These are phyloP conservation scores for Trichoderma sp. DNA, from an alignment of 2,329 filamentous ascomycete species.

Conservation along the genomic window DNA sequence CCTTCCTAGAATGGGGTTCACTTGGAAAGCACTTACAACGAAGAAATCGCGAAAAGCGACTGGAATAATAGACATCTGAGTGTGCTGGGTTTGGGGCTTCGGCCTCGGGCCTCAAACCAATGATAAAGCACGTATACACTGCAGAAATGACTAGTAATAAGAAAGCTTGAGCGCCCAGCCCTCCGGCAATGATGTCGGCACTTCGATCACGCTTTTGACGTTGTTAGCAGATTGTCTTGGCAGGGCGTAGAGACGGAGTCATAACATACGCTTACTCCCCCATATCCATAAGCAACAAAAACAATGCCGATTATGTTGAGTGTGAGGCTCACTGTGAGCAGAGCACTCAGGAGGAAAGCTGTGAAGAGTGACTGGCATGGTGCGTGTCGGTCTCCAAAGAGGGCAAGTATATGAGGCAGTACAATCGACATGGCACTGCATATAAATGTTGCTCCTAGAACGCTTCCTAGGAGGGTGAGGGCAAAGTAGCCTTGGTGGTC, in stretches of 20 bases:
- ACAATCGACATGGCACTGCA: slow-evolving; percentile 49
- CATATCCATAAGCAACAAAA: slow-evolving; percentile 44
- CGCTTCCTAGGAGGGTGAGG: slow-evolving; percentile 52
- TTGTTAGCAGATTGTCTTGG: slow-evolving; percentile 28
- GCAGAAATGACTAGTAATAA: slow-evolving; percentile 47
- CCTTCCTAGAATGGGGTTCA: neutral
- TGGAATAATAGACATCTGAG: slow-evolving; percentile 47
- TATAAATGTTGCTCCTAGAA: slow-evolving; percentile 53
- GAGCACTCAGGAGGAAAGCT: slow-evolving; percentile 41
- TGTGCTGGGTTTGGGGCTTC: slow-evolving; percentile 47
- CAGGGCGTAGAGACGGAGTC: no score
- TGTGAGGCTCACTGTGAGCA: slow-evolving; percentile 43
- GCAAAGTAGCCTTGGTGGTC: slow-evolving; percentile 46
- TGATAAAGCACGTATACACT: slow-evolving; percentile 47
- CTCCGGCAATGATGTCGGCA: slow-evolving; percentile 47
- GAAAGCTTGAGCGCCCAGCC: slow-evolving; percentile 50
- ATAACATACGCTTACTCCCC: slow-evolving; percentile 42
- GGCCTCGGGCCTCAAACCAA: slow-evolving; percentile 44
- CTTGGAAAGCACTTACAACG: slow-evolving; percentile 43
- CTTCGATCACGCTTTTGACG: slow-evolving; percentile 40
- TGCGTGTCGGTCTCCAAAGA: slow-evolving; percentile 52
- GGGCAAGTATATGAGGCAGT: slow-evolving; percentile 51
- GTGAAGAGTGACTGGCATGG: slow-evolving; percentile 43
- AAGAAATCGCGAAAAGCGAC: slow-evolving; percentile 50
- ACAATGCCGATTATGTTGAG: slow-evolving; percentile 49